Conservation (phyloP, 768 basidiomycete genomes). For the Boletus huronensis region DNA sequence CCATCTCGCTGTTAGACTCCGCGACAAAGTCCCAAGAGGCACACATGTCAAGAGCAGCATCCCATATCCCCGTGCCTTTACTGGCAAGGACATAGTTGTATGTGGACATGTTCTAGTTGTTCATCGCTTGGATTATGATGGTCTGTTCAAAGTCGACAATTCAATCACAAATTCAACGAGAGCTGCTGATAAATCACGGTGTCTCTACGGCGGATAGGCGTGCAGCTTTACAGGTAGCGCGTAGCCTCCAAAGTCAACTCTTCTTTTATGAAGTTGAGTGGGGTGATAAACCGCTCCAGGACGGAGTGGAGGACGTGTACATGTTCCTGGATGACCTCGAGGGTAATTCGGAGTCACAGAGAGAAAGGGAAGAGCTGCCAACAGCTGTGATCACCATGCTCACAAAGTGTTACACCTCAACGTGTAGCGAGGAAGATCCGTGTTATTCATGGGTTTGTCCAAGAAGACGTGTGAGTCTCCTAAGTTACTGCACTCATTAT, state of each 20-base stretch:
- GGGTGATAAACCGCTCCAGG: slow-evolving; percentile 77
- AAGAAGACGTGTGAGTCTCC: slow-evolving; percentile 47
- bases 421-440: slow-evolving; percentile 72
- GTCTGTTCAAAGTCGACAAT: slow-evolving; percentile 65
- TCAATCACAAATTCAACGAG: slow-evolving; percentile 81
- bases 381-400: slow-evolving; percentile 88
- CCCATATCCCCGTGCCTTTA: slow-evolving; percentile 86
- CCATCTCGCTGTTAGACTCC: slow-evolving; percentile 83
- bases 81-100: slow-evolving; percentile 92
- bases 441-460: slow-evolving; percentile 88
- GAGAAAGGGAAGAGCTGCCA: slow-evolving; percentile 70
- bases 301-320: slow-evolving; percentile 91
- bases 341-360: slow-evolving; percentile 54
- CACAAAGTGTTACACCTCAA: slow-evolving; percentile 87
- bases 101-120: slow-evolving; percentile 30
- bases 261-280: slow-evolving; percentile 98
- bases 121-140: neutral
- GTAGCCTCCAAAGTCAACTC: slow-evolving; percentile 85
- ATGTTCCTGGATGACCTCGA: slow-evolving; percentile 86
- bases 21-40: slow-evolving; percentile 85
- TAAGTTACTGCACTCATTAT: neutral
- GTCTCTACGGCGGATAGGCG: slow-evolving; percentile 75
- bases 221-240: slow-evolving; percentile 82
- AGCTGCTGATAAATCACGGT: slow-evolving; percentile 72
- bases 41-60: slow-evolving; percentile 92